Conservation (phyloP, 805 yeast genomes). For the Hyphopichia homilentoma region DNA sequence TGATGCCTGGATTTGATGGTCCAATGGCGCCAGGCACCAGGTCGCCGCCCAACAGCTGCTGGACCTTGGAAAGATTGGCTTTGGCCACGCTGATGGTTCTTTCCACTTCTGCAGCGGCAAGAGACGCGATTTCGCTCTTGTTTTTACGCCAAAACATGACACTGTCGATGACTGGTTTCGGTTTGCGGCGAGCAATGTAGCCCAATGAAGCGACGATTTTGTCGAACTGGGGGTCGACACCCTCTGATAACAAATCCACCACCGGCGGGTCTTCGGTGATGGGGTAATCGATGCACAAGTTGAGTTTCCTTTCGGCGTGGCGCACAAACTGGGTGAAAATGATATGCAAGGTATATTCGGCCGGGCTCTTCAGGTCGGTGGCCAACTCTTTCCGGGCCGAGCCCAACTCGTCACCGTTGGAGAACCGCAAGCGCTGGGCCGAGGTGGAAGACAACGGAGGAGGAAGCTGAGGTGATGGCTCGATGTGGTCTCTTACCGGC, state of each 20-base stretch:
- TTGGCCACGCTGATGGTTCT: slow-evolving; percentile 32
- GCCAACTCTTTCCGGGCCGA: slow-evolving; percentile 34
- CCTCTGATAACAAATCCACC: slow-evolving; percentile 74
- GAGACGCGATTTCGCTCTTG: slow-evolving; percentile 75
- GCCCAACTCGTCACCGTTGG: slow-evolving; percentile 31
- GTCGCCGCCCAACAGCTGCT: slow-evolving; percentile 5
- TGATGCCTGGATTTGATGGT: slow-evolving; percentile 12
- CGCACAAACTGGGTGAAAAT: slow-evolving; percentile 94
- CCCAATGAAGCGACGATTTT: slow-evolving; percentile 83
- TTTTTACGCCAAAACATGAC: slow-evolving; percentile 98
- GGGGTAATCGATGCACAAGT: slow-evolving; percentile 63
- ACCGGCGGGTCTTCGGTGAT: slow-evolving; percentile 74
- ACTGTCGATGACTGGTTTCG: slow-evolving; percentile 94
- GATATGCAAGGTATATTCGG: slow-evolving; percentile 91
- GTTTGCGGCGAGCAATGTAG: slow-evolving; percentile 82
- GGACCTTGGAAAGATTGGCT: slow-evolving; percentile 30
- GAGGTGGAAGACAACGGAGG: slow-evolving; percentile 27
- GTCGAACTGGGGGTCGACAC: slow-evolving; percentile 83
- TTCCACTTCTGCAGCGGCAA: slow-evolving; percentile 42
- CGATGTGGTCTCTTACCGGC: slow-evolving; percentile 12
- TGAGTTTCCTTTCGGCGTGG: slow-evolving; percentile 84
- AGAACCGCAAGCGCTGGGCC: slow-evolving; percentile 20
- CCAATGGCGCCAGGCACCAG: slow-evolving; percentile 1
- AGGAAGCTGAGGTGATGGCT: slow-evolving; percentile 37
- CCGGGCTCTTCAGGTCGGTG: slow-evolving; percentile 64